Percentiles rank a stretch among this genome's conserved stretches.
These are phyloP conservation scores for Allomyces macrogynus DNA, from an alignment of 192 early-diverging fungal genomes.

Conservation along the genomic window DNA sequence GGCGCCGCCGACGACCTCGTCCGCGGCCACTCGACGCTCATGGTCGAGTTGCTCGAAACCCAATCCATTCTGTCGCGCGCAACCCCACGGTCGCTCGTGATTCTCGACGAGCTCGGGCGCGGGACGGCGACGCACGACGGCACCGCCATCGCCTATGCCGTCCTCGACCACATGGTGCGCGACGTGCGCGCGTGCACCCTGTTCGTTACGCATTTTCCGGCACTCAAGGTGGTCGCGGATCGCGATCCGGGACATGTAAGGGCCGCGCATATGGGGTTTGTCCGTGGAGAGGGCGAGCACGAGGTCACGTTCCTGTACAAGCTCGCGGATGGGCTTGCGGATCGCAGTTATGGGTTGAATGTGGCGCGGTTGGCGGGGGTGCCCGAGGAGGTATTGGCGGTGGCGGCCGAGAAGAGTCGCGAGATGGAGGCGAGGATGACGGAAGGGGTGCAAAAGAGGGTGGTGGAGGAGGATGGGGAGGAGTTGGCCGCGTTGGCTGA, in stretches of 20 bases:
- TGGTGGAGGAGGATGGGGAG: too few species aligned
- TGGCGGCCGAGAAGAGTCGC: slow-evolving; percentile 28
- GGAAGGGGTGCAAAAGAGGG: too few species aligned
- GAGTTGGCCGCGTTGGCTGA: too few species aligned
- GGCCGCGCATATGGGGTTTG: slow-evolving; percentile 29
- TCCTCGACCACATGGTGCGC: slow-evolving; percentile 30
- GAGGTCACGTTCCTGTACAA: slow-evolving; percentile 47
- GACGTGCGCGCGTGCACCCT: slow-evolving; percentile 27
- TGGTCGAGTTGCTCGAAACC: slow-evolving; percentile 58
- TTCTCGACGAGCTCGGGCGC: slow-evolving; percentile 64
- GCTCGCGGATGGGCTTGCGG: slow-evolving; percentile 33
- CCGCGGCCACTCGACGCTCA: slow-evolving; percentile 49
- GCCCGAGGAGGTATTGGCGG: slow-evolving; percentile 22
- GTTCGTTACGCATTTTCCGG: slow-evolving; percentile 69
- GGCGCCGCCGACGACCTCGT: slow-evolving; percentile 50
- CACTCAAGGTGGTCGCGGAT: slow-evolving; percentile 21
- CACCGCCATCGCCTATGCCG: slow-evolving; percentile 42
- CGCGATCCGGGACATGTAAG: slow-evolving; percentile 10
- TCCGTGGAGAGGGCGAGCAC: slow-evolving; percentile 5
- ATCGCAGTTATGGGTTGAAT: slow-evolving; percentile 49
- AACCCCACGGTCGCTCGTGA: slow-evolving; percentile 35
- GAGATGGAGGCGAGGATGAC: slow-evolving; percentile 11
- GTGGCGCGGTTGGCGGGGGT: slow-evolving; percentile 48
- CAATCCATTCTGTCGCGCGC: slow-evolving; percentile 47
- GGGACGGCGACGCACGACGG: slow-evolving; percentile 61